Base-by-base conservation (phyloP, 1,139 yeast species). In the Yamadazyma taylorii region DNA sequence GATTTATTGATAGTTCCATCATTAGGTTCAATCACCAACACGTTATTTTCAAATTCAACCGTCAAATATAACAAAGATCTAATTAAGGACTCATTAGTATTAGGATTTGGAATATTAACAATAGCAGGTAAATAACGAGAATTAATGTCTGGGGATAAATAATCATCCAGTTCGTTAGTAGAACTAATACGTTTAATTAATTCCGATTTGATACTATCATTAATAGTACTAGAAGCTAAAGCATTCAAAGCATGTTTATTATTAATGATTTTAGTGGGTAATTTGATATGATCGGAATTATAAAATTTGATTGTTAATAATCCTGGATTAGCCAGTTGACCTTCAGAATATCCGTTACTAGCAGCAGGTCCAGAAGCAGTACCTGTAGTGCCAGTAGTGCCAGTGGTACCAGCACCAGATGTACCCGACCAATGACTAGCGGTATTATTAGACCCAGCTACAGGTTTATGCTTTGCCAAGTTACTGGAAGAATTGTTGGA, bases 41-140 rank as follows among this genome's bases (percentile, higher is more conserved):
- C 92, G 37, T 88, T 86, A 52, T 85, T 85, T 52, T 85, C 94
- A 50, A 83, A 84, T 56, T 85, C 94, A 34, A 85, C 70, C 3
- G 89, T 80, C 52, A 84, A 74, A 55, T 83, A 85, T 32, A 83
- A 65, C 40, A 81, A 64, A 9, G 85, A 75, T 49, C 78, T 79
- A 36, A 77, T 74, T 36, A 72, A 55, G 37, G 64, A 64, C 32
- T 67, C 73, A 4, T 48, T 35, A 11, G 60, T 62, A 39, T 58
- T 62, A 5, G 37, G 38, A 17, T 40, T 39, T 11, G 87, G 87
- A 24, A 84, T 75, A 32, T 81, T 71, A 30, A 85, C 78, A 9
- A 81, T 75, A 1, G 90, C 77, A 6, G 94, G 94, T 32, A 85
- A 68, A 42, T 73, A 72, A 35, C 66, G 61, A 5, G 80, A 61